Evolutionary conservation across 2,329 filamentous ascomycete genomes (phyloP), one percentile per base, ranked within the genome.

Genomic region (Calonectria naviculata): DNA sequence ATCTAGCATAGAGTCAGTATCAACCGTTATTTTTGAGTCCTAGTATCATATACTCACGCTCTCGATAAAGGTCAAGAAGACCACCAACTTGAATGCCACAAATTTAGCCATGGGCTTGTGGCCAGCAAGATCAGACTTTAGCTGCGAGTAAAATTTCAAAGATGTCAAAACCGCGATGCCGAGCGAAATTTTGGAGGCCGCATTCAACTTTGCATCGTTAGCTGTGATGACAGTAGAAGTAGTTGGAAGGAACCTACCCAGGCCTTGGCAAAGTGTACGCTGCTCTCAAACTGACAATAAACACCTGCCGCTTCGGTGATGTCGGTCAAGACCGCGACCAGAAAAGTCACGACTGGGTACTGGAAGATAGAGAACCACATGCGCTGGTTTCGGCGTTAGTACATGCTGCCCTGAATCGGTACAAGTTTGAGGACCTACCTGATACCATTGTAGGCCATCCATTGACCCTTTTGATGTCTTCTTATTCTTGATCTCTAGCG

Each of bases 291-390:
- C 26, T 74, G 56, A 19, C 75, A 76, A 5, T 73, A 74, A 2
- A 76, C 38, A 9, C 71, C 75, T 19, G 52, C 65, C 1, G 71
- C 75, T 1, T 72, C 28, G 0, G 75, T 76, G 1, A 73, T 66
- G 15, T 71, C 65, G 3, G 75, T 76, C 9, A 70, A 70, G 4
- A 74, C 13, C 1, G 73, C 34, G 0, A 71, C 58, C 0, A 47
- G n/a, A 5, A 71, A 44, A 1, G 75, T 63, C 2, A 77, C 34
- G 2, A 76, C 17, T 2, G 75, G 75, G 61, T 74, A 74, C 7
- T 76, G 75, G 7, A 76, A 76, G 41, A 76, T 74, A 52, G 73
- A 56, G 3, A 73, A n/a, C 73, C 75, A 75, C 0, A 72, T 73
- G 2, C 68, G 74, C 73, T 75, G 6, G 36, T n/a, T 26, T n/a